Evolutionary conservation across 2,329 filamentous ascomycete species (phyloP), one percentile per base, ranked within the genome.

Genomic region (Xylariaceae sp.): DNA sequence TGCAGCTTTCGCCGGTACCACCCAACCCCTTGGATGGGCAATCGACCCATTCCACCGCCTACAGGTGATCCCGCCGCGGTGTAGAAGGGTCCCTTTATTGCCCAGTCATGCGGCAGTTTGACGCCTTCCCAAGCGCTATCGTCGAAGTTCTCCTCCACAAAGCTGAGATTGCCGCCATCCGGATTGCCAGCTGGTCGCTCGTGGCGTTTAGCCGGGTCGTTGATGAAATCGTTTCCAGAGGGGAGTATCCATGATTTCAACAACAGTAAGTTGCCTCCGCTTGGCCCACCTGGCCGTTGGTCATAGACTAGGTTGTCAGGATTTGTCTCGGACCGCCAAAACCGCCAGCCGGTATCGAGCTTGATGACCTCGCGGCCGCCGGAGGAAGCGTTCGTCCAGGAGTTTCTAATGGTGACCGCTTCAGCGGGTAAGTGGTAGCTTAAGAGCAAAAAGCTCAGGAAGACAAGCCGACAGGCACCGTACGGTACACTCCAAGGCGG

Each of bases 21-120:
- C 20, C 61, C 79, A 1, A 83, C 74, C 3, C 81, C 81, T 16
- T 81, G 74, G n/a, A 74, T 70, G 0, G 81, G 81, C 20, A 48
- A 18, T 14, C 46, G 32, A 19, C 73, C 73, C 69, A 76, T 75
- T 6, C 71, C 74, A 2, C 76, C 75, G 7, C 65, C 63, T 1
- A 79, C 68, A 2, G 71, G 65, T 3, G 71, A 65, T 3, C 70
- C 61, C 3, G 70, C 64, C 7, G 62, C 70, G 2, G 67, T 68
- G 52, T 71, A 71, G 54, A 81, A 81, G 1, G 78, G 77, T 0
- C 78, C 77, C 12, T 71, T 70, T 59, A 81, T 75, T 19, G 78
- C 78, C 79, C 77, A 81, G 62, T 81, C 79, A 59, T 81, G 79
- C 0, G 79, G 78, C 6, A 81, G 65, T 7, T 68, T 67, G 18